These are phyloP conservation scores for Podospora tetraspora DNA, from an alignment of 495 filamentous ascomycete genomes.

Conservation along the genomic window DNA sequence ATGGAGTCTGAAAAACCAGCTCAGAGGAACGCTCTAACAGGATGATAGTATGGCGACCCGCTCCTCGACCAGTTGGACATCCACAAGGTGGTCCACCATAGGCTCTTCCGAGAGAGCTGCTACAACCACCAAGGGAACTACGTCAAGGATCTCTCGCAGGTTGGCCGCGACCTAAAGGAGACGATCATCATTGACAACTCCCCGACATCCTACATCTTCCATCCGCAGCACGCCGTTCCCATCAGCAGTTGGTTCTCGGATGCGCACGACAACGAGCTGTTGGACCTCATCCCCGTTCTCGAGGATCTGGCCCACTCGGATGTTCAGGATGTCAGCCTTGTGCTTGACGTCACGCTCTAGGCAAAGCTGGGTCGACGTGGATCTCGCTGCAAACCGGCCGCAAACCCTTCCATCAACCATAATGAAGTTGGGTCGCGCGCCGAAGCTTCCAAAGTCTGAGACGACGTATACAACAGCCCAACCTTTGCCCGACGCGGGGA, in stretches of 20 bases:
- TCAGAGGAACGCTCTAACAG: conserved; percentile 12
- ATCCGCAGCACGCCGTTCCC: conserved; percentile 96
- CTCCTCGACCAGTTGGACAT: conserved; percentile 96
- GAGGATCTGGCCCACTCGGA: conserved; percentile 87
- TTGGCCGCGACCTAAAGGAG: conserved; percentile 91
- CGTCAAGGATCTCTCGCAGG: conserved; percentile 96
- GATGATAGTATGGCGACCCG: conserved; percentile 82
- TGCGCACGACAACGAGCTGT: conserved; percentile 97
- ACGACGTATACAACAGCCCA: background rate
- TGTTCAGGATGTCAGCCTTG: conserved; percentile 93
- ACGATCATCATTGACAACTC: conserved; percentile 99
- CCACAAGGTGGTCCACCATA: conserved; percentile 92
- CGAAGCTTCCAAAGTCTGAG: background rate
- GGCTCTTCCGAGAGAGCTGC: conserved; percentile 95
- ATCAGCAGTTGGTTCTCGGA: conserved; percentile 99
- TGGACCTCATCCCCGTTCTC: conserved; percentile 96
- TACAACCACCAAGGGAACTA: conserved; percentile 99
- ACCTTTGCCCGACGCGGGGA: background rate
- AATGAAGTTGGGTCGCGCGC: background rate
- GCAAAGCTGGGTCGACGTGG: conserved; percentile 15
- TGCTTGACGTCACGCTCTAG: conserved; percentile 92
- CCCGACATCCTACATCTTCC: conserved; percentile 98
- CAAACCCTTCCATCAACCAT: background rate
- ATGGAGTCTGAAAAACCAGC: conserved; percentile 19
- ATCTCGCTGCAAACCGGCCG: background rate